Base-by-base conservation (phyloP, 768 basidiomycete species). In the Cystofilobasidium capitatum region DNA sequence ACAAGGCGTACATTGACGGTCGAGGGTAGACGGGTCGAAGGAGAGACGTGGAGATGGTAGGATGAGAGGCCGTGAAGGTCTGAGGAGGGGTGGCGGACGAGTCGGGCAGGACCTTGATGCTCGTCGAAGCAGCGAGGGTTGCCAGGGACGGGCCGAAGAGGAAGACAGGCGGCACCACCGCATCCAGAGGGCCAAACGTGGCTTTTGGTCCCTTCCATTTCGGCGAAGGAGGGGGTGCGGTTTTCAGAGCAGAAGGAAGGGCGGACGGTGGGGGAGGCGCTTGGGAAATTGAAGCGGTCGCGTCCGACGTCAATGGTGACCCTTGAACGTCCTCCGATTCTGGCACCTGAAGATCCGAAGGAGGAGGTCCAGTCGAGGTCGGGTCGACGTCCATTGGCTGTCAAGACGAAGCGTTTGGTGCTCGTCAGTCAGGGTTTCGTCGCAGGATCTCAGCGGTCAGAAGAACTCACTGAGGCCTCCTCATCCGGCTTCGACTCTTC, bases 1-100 rank as follows among this genome's bases (percentile, higher is more conserved):
- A 88, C 0, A 89, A 77, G 3, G 82, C 81, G 73, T 86, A 89
- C 1, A 73, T 69, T 22, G 76, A 66, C 22, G 76, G 76, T 36
- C 74, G 73, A 45, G 71, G 63, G 66, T 75, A 77, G 35, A 73
- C 66, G 1, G 74, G 59, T 81, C 80, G 51, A 71, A 33, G 61
- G 70, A 62, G 62, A 74, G 70, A 42, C 69, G 65, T 70, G 73
- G 73, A 74, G 72, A 55, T 72, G 72, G 58, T 64, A 0, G 73
- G 70, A 16, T 71, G 71, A 9, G 72, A 70, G 24, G 65, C 58
- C 26, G 61, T 33, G 10, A 70, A 69, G 4, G 73, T 66, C 1
- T 70, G 65, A 49, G 70, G 64, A 44, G 69, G 57, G 26, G 66
- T 60, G 36, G 64, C 72, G 6, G 70, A 68, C 36, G 72, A 63